Base-by-base conservation (phyloP, 2,329 filamentous ascomycete species). In the Trichoderma lentiforme region DNA sequence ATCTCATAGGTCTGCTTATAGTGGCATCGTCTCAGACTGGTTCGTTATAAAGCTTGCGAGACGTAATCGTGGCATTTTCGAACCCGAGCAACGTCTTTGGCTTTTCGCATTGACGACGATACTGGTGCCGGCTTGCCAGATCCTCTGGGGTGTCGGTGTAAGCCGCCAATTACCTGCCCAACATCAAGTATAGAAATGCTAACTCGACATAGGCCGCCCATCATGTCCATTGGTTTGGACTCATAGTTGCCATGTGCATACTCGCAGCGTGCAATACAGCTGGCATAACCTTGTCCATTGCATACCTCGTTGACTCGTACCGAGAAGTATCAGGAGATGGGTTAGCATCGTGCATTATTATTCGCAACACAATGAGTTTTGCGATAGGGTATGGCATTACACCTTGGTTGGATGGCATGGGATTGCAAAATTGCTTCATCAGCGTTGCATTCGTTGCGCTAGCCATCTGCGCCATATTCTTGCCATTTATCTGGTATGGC, bases 401-500 rank as follows among this genome's bases (percentile, higher is more conserved):
- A 0, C 83, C 83, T 0, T 85, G 84, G 84, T 76, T 85, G 2
- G 80, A 77, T 6, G 75, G 80, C 6, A 76, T 83, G 63, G 84
- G 84, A 0, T 79, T 81, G 32, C 82, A 84, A 56, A 84, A 84
- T 71, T 82, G 82, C 5, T 85, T 81, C 66, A 76, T 85, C 53
- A 81, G 83, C 12, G 77, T 80, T 3, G 84, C 82, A 0, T 83
- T 84, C 9, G 73, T 84, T 72, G 81, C 79, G 0, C 73, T 84
- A 70, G 80, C 78, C 6, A 80, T 82, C 61, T 80, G 82, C 26
- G 75, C 82, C 34, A 82, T 81, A 15, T 81, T 83, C 75, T 77
- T 87, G 12, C 60, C 83, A 1, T 83, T 88, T 74, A 82, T 88
- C 12, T 84, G 81, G 74, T 88, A 80, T 72, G 87, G 87, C 1